These are phyloP conservation scores for Aspergillus sp. DNA, from an alignment of 2,329 filamentous ascomycete species.

Conservation along the genomic window DNA sequence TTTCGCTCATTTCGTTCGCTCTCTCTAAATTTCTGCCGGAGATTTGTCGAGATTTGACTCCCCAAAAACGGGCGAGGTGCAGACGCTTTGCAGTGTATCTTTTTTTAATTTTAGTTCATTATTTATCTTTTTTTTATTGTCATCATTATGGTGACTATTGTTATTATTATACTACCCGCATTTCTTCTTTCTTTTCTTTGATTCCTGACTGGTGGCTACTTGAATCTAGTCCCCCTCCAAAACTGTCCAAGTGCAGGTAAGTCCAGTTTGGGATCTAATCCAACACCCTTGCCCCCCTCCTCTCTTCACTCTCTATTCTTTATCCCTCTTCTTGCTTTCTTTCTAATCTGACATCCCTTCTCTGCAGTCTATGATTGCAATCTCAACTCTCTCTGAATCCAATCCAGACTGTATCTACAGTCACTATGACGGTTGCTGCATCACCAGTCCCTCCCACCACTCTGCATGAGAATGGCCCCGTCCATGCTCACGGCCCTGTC, in stretches of 20 bases:
- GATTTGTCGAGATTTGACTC: neutral
- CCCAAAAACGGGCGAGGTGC: slow-evolving; percentile 18
- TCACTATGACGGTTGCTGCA: slow-evolving; percentile 31
- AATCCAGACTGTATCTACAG: neutral
- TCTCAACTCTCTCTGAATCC: too few relatives aligned
- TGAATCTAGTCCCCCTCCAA: neutral
- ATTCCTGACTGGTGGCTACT: neutral
- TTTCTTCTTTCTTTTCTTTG: slow-evolving; percentile 3
- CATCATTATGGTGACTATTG: neutral
- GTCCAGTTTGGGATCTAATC: neutral
- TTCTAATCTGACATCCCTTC: neutral
- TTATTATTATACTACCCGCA: slow-evolving; percentile 8
- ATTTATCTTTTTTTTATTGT: neutral
- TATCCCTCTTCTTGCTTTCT: neutral
- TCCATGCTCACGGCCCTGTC: slow-evolving; percentile 16
- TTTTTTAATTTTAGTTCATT: slow-evolving; percentile 9
- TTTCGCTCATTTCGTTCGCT: neutral
- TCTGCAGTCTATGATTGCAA: slow-evolving; percentile 3
- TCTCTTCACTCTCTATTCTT: slow-evolving; percentile 1
- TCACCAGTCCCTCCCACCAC: slow-evolving; percentile 26
- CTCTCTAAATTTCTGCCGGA: neutral
- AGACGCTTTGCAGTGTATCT: slow-evolving; percentile 6
- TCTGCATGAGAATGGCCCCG: slow-evolving; percentile 22
- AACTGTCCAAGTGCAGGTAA: neutral
- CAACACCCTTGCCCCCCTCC: too few relatives aligned